Percentiles rank a stretch among this genome's conserved stretches.
Evolutionary conservation across 2,329 filamentous ascomycete genomes (phyloP).

Genomic region (Xylaria sp.): DNA sequence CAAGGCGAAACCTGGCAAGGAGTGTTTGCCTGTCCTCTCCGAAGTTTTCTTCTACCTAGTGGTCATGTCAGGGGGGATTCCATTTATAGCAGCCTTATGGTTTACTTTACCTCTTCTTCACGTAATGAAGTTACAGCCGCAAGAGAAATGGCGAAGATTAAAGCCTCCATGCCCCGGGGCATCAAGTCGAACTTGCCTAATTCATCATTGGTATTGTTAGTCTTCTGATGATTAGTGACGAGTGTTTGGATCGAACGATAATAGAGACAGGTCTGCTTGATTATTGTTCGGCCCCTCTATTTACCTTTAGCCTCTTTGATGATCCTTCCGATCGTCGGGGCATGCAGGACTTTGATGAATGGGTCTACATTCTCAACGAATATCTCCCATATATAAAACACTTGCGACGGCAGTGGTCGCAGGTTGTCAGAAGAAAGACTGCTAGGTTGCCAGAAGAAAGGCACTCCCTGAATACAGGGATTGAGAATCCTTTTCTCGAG

Average conservation of each 20-base stretch:
- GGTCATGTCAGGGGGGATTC: neutral
- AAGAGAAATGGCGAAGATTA: constrained; percentile 30
- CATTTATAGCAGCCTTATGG: neutral
- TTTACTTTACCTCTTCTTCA: constrained; percentile 16
- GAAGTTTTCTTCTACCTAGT: constrained; percentile 26
- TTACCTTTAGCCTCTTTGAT: constrained; percentile 29
- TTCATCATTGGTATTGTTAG: neutral
- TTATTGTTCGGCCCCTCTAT: too few relatives aligned
- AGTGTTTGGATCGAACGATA: neutral
- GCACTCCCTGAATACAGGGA: constrained; percentile 19
- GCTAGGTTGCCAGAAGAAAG: constrained; percentile 24
- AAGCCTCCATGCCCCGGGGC: constrained; percentile 23
- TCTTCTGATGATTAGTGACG: too few relatives aligned
- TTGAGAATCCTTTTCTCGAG: constrained; percentile 22
- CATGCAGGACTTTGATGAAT: constrained; percentile 27
- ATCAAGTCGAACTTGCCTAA: constrained; percentile 27
- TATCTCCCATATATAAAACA: constrained; percentile 26
- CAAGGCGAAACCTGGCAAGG: constrained; percentile 16
- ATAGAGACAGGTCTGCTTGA: neutral
- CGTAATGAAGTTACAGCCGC: constrained; percentile 27
- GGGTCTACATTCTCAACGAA: constrained; percentile 28
- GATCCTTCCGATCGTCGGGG: constrained; percentile 7
- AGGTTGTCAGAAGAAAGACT: neutral
- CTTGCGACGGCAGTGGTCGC: constrained; percentile 21
- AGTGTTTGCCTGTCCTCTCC: constrained; percentile 22